Conservation (phyloP, 805 yeast species). For the Lipomyces lipofer region DNA sequence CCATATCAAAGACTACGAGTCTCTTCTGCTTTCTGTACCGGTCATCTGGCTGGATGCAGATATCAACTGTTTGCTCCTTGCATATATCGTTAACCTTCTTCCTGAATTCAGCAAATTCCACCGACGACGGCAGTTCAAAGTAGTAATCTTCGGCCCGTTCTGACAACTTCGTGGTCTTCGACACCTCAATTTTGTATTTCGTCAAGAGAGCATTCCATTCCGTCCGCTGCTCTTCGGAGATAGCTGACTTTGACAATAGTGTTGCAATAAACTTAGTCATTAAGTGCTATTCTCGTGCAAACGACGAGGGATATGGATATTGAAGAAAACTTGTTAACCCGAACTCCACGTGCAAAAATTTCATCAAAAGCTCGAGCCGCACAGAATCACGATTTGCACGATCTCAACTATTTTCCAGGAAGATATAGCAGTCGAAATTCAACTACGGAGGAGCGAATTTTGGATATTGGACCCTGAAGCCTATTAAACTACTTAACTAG, state of each 20-base stretch:
- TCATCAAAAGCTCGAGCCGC: no score
- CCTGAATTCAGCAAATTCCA: constrained; percentile 9
- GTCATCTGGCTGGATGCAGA: constrained; percentile 21
- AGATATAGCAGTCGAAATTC: no score
- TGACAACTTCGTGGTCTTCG: constrained; percentile 7
- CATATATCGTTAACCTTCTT: constrained; percentile 9
- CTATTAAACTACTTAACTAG: no score
- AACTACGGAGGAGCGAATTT: no score
- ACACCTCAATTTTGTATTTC: not conserved
- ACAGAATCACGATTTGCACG: no score
- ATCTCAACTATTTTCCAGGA: no score
- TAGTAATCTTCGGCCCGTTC: constrained; percentile 20
- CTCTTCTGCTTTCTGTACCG: constrained; percentile 32
- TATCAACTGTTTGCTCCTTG: constrained; percentile 13
- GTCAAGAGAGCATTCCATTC: constrained; percentile 5
- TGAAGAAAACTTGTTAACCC: no score
- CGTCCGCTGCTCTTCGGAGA: constrained; percentile 9
- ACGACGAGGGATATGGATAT: no score
- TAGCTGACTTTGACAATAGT: constrained; percentile 6
- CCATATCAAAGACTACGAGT: constrained; percentile 93
- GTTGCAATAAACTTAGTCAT: constrained; percentile 15
- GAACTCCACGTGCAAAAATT: no score
- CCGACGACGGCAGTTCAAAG: constrained; percentile 6
- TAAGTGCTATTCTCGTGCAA: no score
- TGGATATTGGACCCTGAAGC: no score